Percentiles rank a stretch among this genome's conserved stretches.
These are phyloP conservation scores for Colletotrichum tamarilloi DNA, from an alignment of 2,329 filamentous ascomycete genomes.

Conservation along the genomic window DNA sequence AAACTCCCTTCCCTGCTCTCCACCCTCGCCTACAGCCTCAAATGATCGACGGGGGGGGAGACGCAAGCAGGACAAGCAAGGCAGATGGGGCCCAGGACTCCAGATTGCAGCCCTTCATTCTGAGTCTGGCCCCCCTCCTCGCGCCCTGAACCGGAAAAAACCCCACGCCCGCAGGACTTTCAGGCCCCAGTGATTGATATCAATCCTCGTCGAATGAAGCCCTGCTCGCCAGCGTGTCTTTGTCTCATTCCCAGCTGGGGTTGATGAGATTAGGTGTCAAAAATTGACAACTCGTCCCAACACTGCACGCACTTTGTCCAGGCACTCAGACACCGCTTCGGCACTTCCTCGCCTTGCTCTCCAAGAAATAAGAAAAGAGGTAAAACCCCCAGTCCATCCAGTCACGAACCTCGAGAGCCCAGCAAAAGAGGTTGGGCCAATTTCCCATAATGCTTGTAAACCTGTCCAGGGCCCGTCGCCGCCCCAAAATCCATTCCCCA, in stretches of 20 bases:
- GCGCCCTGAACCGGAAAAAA: not conserved
- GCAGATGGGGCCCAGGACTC: slow-evolving; percentile 16
- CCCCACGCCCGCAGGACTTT: not conserved
- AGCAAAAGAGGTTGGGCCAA: slow-evolving; percentile 16
- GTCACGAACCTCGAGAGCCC: not conserved
- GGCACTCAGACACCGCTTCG: too few relatives aligned
- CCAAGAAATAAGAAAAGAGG: not conserved
- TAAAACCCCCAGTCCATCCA: too few relatives aligned
- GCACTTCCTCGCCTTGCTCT: too few relatives aligned
- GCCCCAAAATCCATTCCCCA: not conserved
- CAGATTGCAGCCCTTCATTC: slow-evolving; percentile 4
- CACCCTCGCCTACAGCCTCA: slow-evolving; percentile 1
- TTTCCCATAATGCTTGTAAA: slow-evolving; percentile 18
- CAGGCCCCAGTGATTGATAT: not conserved
- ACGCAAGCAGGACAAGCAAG: not conserved
- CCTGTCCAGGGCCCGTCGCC: not conserved
- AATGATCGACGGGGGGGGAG: slow-evolving; percentile 8
- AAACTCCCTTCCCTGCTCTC: too few relatives aligned
- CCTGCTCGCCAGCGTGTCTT: too few relatives aligned
- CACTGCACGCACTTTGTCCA: too few relatives aligned
- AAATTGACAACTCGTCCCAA: too few relatives aligned
- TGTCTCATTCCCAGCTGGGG: too few relatives aligned
- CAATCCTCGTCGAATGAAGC: too few relatives aligned
- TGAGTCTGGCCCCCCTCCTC: not conserved
- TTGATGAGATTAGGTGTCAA: too few relatives aligned